Conservation (phyloP, 495 filamentous ascomycete genomes). For the Penicillium lividum region DNA sequence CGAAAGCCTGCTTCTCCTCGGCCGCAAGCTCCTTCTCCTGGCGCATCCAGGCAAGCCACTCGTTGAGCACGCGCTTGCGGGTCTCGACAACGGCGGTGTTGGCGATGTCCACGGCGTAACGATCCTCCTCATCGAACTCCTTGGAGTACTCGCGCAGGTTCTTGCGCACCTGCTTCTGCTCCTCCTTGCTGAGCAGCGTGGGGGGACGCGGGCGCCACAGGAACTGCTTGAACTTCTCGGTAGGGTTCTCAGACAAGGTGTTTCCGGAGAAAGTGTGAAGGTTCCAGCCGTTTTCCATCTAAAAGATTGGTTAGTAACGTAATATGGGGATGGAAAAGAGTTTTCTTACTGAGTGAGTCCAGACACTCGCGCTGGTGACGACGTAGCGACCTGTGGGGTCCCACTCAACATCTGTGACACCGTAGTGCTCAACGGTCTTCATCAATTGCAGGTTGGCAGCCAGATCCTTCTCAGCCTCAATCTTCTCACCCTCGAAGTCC, state of each 20-base stretch:
- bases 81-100: conserved; percentile 91
- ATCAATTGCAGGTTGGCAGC: conserved; percentile 92
- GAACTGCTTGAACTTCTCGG: conserved; percentile 98
- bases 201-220: conserved; percentile 89
- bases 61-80: conserved; percentile 77
- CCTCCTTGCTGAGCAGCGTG: conserved; percentile 85
- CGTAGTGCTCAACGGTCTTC: conserved; percentile 92
- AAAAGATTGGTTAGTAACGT: conserved; percentile 34
- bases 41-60: conserved; percentile 87
- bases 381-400: conserved; percentile 94
- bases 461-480: conserved; percentile 87
- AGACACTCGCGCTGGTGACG: conserved; percentile 84
- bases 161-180: conserved; percentile 97
- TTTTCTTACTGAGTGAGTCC: conserved; percentile 85
- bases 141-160: conserved; percentile 95
- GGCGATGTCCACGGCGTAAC: conserved; percentile 85
- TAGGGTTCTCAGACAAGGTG: conserved; percentile 84
- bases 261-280: conserved; percentile 93
- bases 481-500: conserved; percentile 96
- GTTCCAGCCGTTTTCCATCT: conserved; percentile 99
- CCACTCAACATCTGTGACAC: conserved; percentile 97
- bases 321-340: background rate
- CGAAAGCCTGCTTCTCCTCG: conserved; percentile 68
- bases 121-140: conserved; percentile 92
- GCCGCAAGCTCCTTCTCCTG: conserved; percentile 69